Conservation (phyloP, 2,329 filamentous ascomycete genomes). For the Nemania bipapillata region DNA sequence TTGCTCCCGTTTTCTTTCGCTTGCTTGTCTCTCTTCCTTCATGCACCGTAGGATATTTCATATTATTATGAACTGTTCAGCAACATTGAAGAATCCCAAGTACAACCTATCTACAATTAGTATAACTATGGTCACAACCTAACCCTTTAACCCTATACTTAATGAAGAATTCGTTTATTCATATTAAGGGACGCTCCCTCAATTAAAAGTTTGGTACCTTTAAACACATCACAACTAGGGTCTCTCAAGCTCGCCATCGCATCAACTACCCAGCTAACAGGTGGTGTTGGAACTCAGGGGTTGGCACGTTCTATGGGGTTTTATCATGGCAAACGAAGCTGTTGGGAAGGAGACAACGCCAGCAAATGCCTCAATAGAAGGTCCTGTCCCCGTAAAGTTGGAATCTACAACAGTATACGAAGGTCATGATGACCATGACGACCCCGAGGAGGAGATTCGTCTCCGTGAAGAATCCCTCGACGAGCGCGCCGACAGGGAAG, state of each 20-base stretch:
- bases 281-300: slow-evolving; percentile 10
- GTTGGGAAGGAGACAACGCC: slow-evolving; percentile 46
- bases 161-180: too few relatives aligned
- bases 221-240: not conserved
- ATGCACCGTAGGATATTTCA: not conserved
- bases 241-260: not conserved
- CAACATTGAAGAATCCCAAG: slow-evolving; percentile 2
- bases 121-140: not conserved
- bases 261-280: slow-evolving; percentile 1
- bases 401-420: slow-evolving; percentile 39
- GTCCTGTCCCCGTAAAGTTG: slow-evolving; percentile 38
- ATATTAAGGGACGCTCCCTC: too few relatives aligned
- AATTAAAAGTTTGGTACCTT: too few relatives aligned
- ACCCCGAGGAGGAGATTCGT: slow-evolving; percentile 48
- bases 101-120: slow-evolving; percentile 4
- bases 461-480: slow-evolving; percentile 44
- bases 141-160: not conserved
- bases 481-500: slow-evolving; percentile 48
- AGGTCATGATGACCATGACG: slow-evolving; percentile 41
- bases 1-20: slow-evolving; percentile 1
- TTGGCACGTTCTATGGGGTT: not conserved
- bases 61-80: not conserved
- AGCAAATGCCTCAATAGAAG: slow-evolving; percentile 43
- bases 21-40: not conserved
- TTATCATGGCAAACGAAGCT: slow-evolving; percentile 46